Conservation (phyloP, 176 grass and related monocot genomes). For the Oryza longistaminata region DNA sequence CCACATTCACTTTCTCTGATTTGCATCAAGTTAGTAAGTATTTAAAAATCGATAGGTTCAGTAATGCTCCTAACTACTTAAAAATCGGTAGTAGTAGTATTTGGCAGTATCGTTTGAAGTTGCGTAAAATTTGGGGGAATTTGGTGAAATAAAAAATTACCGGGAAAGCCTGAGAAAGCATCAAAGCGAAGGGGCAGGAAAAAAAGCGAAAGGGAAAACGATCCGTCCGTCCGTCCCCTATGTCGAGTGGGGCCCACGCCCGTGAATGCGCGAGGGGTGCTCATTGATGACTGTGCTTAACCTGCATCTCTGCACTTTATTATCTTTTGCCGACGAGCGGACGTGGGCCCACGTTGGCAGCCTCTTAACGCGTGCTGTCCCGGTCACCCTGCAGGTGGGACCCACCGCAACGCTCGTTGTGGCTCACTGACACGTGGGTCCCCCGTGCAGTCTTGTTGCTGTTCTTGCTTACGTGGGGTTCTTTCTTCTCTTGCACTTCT, state of each 20-base stretch:
- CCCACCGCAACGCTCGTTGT: neutral
- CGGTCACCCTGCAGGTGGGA: neutral
- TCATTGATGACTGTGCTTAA: conserved; percentile 37
- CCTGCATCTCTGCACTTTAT: neutral
- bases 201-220: neutral
- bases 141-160: neutral
- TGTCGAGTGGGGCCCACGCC: conserved; percentile 34
- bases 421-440: neutral
- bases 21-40: neutral
- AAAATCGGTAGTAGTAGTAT: neutral
- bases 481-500: neutral
- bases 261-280: conserved; percentile 3
- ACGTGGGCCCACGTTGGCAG: neutral
- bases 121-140: neutral
- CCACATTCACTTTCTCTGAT: neutral
- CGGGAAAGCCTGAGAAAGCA: neutral
- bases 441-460: neutral
- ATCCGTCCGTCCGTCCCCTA: neutral
- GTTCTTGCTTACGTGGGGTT: neutral
- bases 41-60: neutral
- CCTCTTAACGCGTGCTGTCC: neutral
- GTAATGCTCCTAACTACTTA: neutral
- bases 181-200: neutral
- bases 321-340: conserved; percentile 7
- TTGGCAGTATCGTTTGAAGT: neutral